phyloP scores from a whole-genome alignment of 2,329 filamentous ascomycete species.

The Simplicillium sp. region DNA sequence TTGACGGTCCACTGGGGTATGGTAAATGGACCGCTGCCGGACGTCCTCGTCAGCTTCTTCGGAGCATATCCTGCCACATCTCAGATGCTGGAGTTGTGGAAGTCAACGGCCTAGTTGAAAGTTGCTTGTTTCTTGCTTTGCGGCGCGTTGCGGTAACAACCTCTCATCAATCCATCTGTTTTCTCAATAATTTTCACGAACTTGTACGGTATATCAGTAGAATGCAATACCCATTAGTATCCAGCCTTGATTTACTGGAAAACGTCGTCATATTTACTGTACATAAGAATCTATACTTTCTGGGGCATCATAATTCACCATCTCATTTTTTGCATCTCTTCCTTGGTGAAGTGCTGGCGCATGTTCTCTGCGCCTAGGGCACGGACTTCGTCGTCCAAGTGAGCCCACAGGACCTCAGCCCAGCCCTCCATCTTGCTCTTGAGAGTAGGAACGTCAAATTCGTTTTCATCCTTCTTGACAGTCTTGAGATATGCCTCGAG shows the following conservation, averaged over 20 bases:
- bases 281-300: background rate
- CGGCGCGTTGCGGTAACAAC: background rate
- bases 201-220: background rate
- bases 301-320: slow-evolving; percentile 37
- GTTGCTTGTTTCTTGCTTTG: background rate
- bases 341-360: slow-evolving; percentile 68
- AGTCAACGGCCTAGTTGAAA: slow-evolving; percentile 18
- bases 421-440: slow-evolving; percentile 68
- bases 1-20: slow-evolving; percentile 74
- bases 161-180: slow-evolving; percentile 5
- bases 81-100: slow-evolving; percentile 36
- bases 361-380: slow-evolving; percentile 78
- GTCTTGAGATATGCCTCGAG: slow-evolving; percentile 55
- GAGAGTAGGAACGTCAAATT: slow-evolving; percentile 48
- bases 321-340: slow-evolving; percentile 63
- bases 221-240: background rate
- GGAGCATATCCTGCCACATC: slow-evolving; percentile 34
- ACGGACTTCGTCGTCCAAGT: slow-evolving; percentile 77
- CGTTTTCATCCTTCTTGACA: slow-evolving; percentile 53
- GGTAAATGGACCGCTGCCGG: slow-evolving; percentile 45
- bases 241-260: background rate
- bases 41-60: slow-evolving; percentile 29
- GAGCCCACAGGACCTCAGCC: slow-evolving; percentile 69
- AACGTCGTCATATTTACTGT: background rate
- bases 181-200: background rate